Conservation (phyloP, 345 rosid genomes). For the Bruguiera gymnorhiza region DNA sequence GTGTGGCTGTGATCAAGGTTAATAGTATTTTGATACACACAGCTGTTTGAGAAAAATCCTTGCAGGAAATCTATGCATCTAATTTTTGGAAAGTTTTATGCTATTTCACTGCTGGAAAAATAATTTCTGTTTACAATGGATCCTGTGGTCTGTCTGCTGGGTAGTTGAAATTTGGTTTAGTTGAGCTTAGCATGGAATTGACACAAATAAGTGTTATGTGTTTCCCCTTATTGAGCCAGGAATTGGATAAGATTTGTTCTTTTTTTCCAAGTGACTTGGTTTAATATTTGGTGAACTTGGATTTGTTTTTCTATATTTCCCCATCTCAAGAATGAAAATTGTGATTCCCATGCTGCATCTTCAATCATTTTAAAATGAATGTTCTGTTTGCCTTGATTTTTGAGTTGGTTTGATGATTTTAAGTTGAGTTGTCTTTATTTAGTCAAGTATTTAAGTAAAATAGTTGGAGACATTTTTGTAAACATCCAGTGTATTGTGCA, state of each 20-base stretch:
- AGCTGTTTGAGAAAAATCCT: neutral
- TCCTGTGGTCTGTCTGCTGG: neutral
- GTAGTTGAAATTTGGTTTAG: neutral
- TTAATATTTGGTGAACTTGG: no score
- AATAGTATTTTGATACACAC: constrained; percentile 7
- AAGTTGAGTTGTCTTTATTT: no score
- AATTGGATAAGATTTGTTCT: neutral
- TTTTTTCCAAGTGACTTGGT: no score
- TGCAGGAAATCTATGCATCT: neutral
- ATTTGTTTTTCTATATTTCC: no score
- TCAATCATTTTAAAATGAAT: no score
- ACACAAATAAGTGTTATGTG: neutral
- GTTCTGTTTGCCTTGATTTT: no score
- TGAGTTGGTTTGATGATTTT: no score
- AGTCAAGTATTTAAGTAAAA: no score
- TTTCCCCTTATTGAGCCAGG: neutral
- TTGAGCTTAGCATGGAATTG: neutral
- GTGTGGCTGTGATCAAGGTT: constrained; percentile 91
- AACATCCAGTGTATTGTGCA: no score
- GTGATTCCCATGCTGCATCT: no score
- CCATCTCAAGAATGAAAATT: no score
- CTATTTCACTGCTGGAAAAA: neutral
- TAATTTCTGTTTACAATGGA: neutral
- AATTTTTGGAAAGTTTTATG: neutral
- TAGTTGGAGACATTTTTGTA: no score